A percentile compares a stretch with the other conserved stretches of the same genome.
Evolutionary conservation across 1,284 basidiomycete genomes (phyloP).

Genomic region (Phlebopus sp.): DNA sequence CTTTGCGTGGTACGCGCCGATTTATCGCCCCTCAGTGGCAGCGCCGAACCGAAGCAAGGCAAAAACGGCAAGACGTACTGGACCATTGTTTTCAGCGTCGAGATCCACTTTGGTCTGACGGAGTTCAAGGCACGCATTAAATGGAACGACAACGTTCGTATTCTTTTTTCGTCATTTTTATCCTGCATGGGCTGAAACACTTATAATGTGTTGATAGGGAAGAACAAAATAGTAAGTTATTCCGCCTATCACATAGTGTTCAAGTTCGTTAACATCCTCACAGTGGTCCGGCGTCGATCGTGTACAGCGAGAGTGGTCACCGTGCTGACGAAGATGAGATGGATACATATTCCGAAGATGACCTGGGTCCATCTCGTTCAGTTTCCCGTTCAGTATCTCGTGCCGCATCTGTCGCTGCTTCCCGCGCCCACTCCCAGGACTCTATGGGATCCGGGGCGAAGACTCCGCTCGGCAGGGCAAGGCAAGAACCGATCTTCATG

Average conservation of each 20-base stretch:
- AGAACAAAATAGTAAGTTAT: constrained; percentile 58
- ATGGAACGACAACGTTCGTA: constrained; percentile 69
- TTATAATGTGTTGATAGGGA: constrained; percentile 40
- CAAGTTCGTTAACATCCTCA: constrained; percentile 8
- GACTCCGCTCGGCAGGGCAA: constrained; percentile 24
- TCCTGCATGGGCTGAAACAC: constrained; percentile 7
- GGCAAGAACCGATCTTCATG: constrained; percentile 22
- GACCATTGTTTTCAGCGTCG: constrained; percentile 78
- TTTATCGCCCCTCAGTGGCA: constrained; percentile 63
- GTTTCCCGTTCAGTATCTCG: constrained; percentile 29
- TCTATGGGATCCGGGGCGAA: constrained; percentile 26
- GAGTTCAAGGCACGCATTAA: constrained; percentile 79
- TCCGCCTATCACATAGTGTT: neutral
- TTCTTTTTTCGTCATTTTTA: constrained; percentile 5
- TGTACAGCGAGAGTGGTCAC: constrained; percentile 75
- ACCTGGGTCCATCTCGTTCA: constrained; percentile 33
- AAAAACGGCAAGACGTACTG: constrained; percentile 67
- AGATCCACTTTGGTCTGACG: constrained; percentile 77
- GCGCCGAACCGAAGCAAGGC: constrained; percentile 62
- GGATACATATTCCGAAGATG: constrained; percentile 54
- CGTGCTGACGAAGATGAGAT: constrained; percentile 69
- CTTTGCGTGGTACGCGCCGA: constrained; percentile 75
- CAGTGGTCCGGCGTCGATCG: constrained; percentile 73
- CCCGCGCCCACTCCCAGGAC: constrained; percentile 30
- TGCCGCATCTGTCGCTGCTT: constrained; percentile 27